phyloP scores from a whole-genome alignment of 495 filamentous ascomycete species.

The Acidiella bohemica region DNA sequence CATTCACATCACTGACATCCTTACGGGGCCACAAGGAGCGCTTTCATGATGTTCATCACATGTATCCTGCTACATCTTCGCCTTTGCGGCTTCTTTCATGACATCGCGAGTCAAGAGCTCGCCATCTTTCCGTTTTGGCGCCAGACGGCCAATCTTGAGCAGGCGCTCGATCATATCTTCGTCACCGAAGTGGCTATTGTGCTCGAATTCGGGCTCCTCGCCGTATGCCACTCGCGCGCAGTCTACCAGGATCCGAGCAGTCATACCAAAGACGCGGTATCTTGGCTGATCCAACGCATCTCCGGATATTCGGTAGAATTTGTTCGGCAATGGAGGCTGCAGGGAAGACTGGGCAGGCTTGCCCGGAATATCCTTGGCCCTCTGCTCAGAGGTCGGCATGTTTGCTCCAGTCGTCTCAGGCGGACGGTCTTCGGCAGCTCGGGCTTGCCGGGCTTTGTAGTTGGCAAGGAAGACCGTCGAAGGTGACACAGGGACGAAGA shows the following conservation, averaged over 20 bases:
- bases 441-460: not conserved
- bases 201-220: constrained; percentile 69
- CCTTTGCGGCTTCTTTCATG: constrained; percentile 42
- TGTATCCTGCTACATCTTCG: constrained; percentile 24
- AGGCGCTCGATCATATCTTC: constrained; percentile 57
- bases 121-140: constrained; percentile 38
- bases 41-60: not conserved
- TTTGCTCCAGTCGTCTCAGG: constrained; percentile 1
- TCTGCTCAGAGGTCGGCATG: not conserved
- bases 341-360: constrained; percentile 10
- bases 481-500: constrained; percentile 61
- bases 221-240: constrained; percentile 70
- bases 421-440: not conserved
- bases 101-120: constrained; percentile 46
- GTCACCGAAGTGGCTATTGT: constrained; percentile 68
- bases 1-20: too few relatives aligned
- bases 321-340: constrained; percentile 11
- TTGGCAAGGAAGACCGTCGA: constrained; percentile 41
- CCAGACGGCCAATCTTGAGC: constrained; percentile 46
- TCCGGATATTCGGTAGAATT: constrained; percentile 9
- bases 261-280: constrained; percentile 86
- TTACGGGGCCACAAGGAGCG: not conserved
- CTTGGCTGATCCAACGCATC: constrained; percentile 34
- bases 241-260: constrained; percentile 75
- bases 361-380: not conserved